Base-by-base conservation (phyloP, 164 flowering plant genomes). In the Brasenia schreberi region DNA sequence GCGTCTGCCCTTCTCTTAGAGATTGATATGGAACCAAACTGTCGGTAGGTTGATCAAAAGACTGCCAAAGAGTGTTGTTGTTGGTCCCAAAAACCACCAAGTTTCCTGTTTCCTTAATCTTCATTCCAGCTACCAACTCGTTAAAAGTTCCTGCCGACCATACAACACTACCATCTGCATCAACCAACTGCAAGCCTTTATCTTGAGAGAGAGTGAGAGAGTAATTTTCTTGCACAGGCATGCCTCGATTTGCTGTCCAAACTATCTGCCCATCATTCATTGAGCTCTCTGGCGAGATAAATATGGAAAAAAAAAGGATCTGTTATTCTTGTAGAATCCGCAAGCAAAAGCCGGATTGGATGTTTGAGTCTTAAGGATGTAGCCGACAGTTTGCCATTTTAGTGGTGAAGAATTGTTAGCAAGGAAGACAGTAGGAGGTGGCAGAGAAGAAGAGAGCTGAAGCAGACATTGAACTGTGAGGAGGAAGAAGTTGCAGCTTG, bases 141-240 rank as follows among this genome's bases (percentile, higher is more conserved):
- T 73, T 68, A 16, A 65, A 19, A 0, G 81, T 76, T 43, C 67
- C 65, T 0, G 80, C 70, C 3, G 79, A 74, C 85, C 85, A 81
- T 61, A 68, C 80, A 0, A 52, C 5, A 14, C 39, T 33, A 4
- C 80, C 78, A 68, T 76, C 77, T 16, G 59, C 65, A 66, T 79
- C 74, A 19, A 6, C 23, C 42, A 79, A 33, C 33, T 70, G 71
- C 61, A 81, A 66, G 66, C 73, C 69, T 12, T 79, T 79, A 1
- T 67, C 74, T 43, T 62, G 12, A 0, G 74, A 63, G 10, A 80
- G 68, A 19, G 69, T 19, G 42, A 80, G 67, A 0, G 71, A 73
- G 0, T 77, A 68, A n/a, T 72, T 72, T 4, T 64, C 63, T 43
- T 53, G n/a, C 4, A 80, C 73, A 0, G 77, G 79, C 3, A 49